These are phyloP conservation scores for Silybum marianum DNA, from an alignment of 129 eudicot species.

Conservation along the genomic window DNA sequence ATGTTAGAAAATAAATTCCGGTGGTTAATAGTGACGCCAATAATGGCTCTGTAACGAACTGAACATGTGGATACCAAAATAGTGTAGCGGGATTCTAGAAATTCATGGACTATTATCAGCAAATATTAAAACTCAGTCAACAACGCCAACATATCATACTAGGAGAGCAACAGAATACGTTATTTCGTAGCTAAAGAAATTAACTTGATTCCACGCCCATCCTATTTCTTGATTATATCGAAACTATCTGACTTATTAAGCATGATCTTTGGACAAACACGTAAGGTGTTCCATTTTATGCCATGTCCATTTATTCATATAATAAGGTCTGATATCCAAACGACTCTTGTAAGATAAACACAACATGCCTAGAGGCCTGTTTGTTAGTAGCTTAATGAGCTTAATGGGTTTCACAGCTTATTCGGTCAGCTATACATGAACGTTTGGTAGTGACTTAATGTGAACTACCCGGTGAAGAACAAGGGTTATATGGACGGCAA, in stretches of 20 bases:
- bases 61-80: neutral
- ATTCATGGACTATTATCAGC: neutral
- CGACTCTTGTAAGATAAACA: too few species aligned
- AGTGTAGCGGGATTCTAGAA: neutral
- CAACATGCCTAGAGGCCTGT: too few species aligned
- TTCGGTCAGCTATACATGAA: too few species aligned
- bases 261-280: neutral
- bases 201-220: neutral
- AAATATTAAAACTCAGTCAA: neutral
- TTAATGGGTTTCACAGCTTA: too few species aligned
- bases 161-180: neutral
- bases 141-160: neutral
- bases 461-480: neutral
- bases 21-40: neutral
- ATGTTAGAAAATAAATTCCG: slow-evolving; percentile 15
- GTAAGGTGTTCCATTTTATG: too few species aligned
- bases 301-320: too few species aligned
- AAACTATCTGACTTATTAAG: neutral
- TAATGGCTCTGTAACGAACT: neutral
- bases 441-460: too few species aligned
- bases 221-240: neutral
- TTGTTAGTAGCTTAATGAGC: too few species aligned
- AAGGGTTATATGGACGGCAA: too few species aligned
- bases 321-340: too few species aligned
- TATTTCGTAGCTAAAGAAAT: neutral